Evolutionary conservation across 495 filamentous ascomycete genomes (phyloP).

Genomic region (Hypoxylon crocopeplum): DNA sequence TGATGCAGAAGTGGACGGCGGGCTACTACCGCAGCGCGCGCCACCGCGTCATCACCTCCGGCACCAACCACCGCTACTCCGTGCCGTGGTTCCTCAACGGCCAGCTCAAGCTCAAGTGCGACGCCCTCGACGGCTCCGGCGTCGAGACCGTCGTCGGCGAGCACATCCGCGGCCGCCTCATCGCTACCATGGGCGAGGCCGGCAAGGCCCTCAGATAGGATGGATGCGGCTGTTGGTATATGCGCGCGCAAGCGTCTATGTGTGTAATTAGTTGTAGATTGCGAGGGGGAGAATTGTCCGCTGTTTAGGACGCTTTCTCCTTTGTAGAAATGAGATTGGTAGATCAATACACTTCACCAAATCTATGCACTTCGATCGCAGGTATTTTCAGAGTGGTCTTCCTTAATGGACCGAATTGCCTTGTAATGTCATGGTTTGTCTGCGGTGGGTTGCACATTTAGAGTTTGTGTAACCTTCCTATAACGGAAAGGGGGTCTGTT

Average conservation of each 20-base stretch:
- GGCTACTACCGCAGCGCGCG: slow-evolving; percentile 32
- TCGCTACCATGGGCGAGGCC: slow-evolving; percentile 26
- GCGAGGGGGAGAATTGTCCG: too few species aligned
- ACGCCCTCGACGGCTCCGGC: slow-evolving; percentile 31
- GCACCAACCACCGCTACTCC: slow-evolving; percentile 26
- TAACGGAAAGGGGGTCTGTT: too few species aligned
- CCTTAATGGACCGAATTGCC: too few species aligned
- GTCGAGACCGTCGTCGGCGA: slow-evolving; percentile 32
- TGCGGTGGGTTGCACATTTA: too few species aligned
- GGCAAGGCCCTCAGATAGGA: slow-evolving; percentile 26
- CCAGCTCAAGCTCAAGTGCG: slow-evolving; percentile 27
- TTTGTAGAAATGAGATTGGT: background rate
- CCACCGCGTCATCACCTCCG: slow-evolving; percentile 30
- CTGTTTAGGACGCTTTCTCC: too few species aligned
- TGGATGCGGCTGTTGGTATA: background rate
- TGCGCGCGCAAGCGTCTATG: too few species aligned
- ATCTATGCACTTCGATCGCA: background rate
- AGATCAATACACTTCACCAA: background rate
- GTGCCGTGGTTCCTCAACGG: slow-evolving; percentile 31
- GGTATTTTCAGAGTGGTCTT: too few species aligned
- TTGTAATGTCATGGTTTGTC: too few species aligned
- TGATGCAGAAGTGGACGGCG: slow-evolving; percentile 32
- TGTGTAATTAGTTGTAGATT: too few species aligned
- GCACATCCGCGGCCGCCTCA: slow-evolving; percentile 31
- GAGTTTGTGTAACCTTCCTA: too few species aligned